Conservation (phyloP, 2,329 filamentous ascomycete species). For the Didymella exigua region DNA sequence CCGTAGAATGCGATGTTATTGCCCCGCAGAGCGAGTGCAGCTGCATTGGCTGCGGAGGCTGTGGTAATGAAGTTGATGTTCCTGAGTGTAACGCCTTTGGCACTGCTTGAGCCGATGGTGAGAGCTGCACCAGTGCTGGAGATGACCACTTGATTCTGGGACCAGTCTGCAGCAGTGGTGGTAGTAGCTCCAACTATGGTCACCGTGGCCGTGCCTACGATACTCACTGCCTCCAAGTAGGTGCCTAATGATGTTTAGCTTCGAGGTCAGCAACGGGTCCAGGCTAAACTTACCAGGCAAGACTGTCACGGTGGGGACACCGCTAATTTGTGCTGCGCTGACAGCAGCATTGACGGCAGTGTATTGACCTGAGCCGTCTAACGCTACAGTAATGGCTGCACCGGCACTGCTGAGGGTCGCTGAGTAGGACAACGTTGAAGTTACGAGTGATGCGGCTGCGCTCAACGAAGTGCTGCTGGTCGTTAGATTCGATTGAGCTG, state of each 20-base stretch:
- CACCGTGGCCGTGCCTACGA: constrained; percentile 51
- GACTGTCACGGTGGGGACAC: constrained; percentile 52
- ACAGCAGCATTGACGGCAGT: constrained; percentile 54
- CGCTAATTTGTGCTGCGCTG: constrained; percentile 50
- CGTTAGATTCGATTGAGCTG: constrained; percentile 21
- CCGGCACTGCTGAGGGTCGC: constrained; percentile 2
- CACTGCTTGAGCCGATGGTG: constrained; percentile 37
- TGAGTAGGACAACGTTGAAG: constrained; percentile 7
- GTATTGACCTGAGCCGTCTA: constrained; percentile 53
- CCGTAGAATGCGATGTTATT: constrained; percentile 53
- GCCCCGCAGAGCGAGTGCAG: constrained; percentile 43
- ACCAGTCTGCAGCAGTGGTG: constrained; percentile 37
- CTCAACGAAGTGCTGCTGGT: constrained; percentile 1
- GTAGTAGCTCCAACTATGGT: constrained; percentile 48
- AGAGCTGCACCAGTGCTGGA: constrained; percentile 34
- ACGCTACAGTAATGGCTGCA: constrained; percentile 52
- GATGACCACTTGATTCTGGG: constrained; percentile 49
- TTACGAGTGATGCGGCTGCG: constrained; percentile 8
- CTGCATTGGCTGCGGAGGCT: constrained; percentile 29
- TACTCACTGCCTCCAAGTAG: constrained; percentile 52
- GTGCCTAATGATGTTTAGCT: constrained; percentile 26
- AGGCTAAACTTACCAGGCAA: constrained; percentile 41
- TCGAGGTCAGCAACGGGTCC: neutral
- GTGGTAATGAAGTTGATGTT: constrained; percentile 50
- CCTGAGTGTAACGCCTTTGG: constrained; percentile 44